These are phyloP conservation scores for Globisporangium alternatum DNA, from an alignment of 352 stramenopile genomes.

Conservation along the genomic window DNA sequence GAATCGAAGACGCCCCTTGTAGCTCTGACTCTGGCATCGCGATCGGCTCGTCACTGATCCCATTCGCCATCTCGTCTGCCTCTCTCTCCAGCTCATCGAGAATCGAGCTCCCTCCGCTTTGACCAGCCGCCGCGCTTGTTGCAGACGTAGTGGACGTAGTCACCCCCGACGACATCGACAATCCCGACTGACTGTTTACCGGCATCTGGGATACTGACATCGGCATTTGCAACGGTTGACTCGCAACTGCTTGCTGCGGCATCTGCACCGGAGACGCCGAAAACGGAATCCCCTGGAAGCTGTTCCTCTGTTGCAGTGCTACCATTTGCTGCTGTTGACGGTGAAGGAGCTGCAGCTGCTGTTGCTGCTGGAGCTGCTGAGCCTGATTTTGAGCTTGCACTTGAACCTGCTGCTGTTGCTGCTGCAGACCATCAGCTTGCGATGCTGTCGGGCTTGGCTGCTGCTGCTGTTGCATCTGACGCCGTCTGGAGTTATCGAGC, in stretches of 20 bases:
- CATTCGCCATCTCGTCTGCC: constrained; percentile 85
- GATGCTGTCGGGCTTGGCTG: constrained; percentile 35
- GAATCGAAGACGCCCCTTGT: constrained; percentile 28
- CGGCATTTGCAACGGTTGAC: constrained; percentile 60
- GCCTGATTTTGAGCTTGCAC: constrained; percentile 24
- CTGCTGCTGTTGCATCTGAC: constrained; percentile 68
- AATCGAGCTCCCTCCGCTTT: constrained; percentile 62
- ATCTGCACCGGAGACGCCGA: constrained; percentile 31
- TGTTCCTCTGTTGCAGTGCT: constrained; percentile 68
- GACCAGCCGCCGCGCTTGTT: constrained; percentile 17
- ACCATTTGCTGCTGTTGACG: constrained; percentile 70
- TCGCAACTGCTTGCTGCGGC: constrained; percentile 28
- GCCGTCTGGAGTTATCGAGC: constrained; percentile 75
- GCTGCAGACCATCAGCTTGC: constrained; percentile 16
- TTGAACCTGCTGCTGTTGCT: constrained; percentile 44
- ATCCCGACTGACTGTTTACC: constrained; percentile 12
- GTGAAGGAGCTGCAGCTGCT: constrained; percentile 58
- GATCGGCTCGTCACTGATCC: constrained; percentile 73
- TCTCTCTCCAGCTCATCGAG: constrained; percentile 83
- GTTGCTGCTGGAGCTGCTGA: constrained; percentile 51
- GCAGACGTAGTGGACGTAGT: constrained; percentile 18
- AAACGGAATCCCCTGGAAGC: constrained; percentile 66
- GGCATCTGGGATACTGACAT: constrained; percentile 41
- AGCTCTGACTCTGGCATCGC: constrained; percentile 83
- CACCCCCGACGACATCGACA: constrained; percentile 21